Conservation (phyloP, 208 protist species). For the Wallacemonas sp. region DNA sequence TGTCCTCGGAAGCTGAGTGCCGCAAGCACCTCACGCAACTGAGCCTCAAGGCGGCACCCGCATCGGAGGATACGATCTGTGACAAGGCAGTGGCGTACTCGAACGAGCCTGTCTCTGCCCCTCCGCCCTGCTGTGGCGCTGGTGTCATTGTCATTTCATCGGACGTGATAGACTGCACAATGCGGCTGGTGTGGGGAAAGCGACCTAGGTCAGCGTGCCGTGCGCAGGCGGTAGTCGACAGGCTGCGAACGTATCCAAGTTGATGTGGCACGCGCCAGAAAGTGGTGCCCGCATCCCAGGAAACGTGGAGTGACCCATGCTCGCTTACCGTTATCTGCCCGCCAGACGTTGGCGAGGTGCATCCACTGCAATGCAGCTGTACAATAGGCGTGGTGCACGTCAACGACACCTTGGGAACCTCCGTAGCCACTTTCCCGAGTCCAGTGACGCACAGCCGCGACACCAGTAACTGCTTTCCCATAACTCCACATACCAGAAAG, state of each 20-base stretch:
- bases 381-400: slow-evolving; percentile 19
- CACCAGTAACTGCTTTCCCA: neutral
- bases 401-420: slow-evolving; percentile 13
- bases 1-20: neutral
- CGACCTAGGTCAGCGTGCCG: slow-evolving; percentile 23
- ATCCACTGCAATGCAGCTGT: slow-evolving; percentile 10
- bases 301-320: slow-evolving; percentile 48
- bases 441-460: neutral
- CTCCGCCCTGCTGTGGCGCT: neutral
- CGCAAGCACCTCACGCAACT: neutral
- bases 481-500: neutral
- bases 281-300: slow-evolving; percentile 38
- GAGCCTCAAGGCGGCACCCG: neutral
- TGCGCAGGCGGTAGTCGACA: slow-evolving; percentile 21
- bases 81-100: neutral
- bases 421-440: slow-evolving; percentile 3
- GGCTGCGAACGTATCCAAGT: slow-evolving; percentile 52
- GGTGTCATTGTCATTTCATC: neutral
- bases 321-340: slow-evolving; percentile 49
- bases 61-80: neutral
- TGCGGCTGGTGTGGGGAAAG: slow-evolving; percentile 6
- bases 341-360: neutral
- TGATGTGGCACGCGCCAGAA: slow-evolving; percentile 64
- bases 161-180: neutral
- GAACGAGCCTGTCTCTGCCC: neutral